A percentile compares a stretch with the other conserved stretches of the same genome.
Evolutionary conservation across 106 monocot genomes (phyloP).

Genomic region (Dactylorhiza incarnata): DNA sequence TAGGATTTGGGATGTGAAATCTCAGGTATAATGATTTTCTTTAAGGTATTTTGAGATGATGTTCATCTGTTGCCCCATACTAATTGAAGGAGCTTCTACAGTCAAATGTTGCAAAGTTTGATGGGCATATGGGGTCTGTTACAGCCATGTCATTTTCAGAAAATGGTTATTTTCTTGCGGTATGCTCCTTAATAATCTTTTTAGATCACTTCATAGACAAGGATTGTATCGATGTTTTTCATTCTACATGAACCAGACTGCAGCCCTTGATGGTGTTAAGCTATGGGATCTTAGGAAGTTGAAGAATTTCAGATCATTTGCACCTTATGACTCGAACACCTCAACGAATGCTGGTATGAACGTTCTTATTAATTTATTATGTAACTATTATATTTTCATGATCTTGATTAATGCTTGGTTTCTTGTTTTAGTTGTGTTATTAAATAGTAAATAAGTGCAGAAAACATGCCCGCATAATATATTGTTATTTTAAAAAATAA

Average conservation of each 20-base stretch:
- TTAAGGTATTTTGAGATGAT: neutral
- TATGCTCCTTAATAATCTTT: conserved; percentile 26
- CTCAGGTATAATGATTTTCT: conserved; percentile 51
- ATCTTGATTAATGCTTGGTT: neutral
- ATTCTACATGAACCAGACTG: conserved; percentile 46
- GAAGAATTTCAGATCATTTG: conserved; percentile 79
- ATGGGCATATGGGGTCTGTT: conserved; percentile 82
- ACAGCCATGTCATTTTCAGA: conserved; percentile 96
- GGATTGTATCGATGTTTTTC: conserved; percentile 4
- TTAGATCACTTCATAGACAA: neutral
- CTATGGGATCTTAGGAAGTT: conserved; percentile 96
- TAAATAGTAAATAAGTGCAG: neutral
- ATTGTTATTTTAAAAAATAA: neutral
- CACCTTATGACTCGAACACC: conserved; percentile 78
- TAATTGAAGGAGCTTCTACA: conserved; percentile 18
- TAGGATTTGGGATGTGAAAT: conserved; percentile 97
- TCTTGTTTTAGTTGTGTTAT: neutral
- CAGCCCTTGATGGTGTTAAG: conserved; percentile 87
- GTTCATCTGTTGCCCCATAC: neutral
- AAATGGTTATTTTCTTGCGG: conserved; percentile 98
- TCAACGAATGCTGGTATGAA: conserved; percentile 74
- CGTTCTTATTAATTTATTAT: neutral
- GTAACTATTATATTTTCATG: neutral
- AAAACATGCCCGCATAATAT: neutral
- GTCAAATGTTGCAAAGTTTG: conserved; percentile 95